phyloP scores from a whole-genome alignment of 805 yeast species.

The Saturnispora serradocipensis region DNA sequence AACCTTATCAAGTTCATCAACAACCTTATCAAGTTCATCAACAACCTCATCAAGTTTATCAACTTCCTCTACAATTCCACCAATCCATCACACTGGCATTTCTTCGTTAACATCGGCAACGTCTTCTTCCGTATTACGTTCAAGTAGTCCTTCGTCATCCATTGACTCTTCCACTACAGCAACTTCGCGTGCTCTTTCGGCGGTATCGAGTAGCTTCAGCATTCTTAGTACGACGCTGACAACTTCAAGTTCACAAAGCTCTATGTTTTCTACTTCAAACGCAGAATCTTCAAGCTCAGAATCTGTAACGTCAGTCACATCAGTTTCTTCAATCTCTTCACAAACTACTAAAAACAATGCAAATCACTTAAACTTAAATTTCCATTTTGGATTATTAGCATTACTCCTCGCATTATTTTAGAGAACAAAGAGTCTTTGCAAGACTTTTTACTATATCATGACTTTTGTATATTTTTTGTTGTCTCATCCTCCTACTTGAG shows the following conservation, averaged over 20 bases:
- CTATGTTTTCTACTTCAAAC: too few relatives aligned
- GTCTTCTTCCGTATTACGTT: neutral
- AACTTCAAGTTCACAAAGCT: neutral
- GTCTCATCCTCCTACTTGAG: neutral
- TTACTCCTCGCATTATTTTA: constrained; percentile 10
- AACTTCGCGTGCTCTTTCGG: neutral
- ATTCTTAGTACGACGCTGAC: neutral
- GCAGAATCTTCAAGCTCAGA: neutral
- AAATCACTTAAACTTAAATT: constrained; percentile 4
- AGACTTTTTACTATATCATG: neutral
- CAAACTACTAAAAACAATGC: constrained; percentile 8
- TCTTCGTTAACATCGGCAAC: neutral
- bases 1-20: neutral
- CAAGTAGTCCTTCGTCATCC: neutral
- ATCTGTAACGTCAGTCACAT: neutral
- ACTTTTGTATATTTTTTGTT: neutral
- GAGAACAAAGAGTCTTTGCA: neutral
- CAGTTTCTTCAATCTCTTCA: constrained; percentile 8
- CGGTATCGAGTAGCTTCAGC: neutral
- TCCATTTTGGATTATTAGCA: constrained; percentile 1
- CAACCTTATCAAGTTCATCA: neutral
- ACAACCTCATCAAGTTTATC: neutral
- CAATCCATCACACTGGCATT: neutral
- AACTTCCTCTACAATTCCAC: neutral
- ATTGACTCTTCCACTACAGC: neutral